Base-by-base conservation (phyloP, 106 monocot genomes). In the Acorus calamus region DNA sequence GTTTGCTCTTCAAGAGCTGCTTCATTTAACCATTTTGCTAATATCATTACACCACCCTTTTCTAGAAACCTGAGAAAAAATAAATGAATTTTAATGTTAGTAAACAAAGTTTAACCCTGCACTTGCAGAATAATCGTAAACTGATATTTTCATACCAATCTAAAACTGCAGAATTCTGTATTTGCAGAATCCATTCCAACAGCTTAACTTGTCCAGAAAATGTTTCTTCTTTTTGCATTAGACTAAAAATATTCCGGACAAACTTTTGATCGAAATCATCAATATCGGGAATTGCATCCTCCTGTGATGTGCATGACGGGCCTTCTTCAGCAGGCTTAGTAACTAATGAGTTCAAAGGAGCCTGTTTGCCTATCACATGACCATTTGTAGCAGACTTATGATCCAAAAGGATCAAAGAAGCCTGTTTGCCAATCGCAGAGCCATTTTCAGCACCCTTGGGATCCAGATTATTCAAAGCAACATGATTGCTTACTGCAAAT, bases 1-100 rank as follows among this genome's bases (percentile, higher is more conserved):
- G 92, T 92, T 68, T 98, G 98, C 63, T 98, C 98, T 80, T 98
- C 98, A 74, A 63, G 11, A 57, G 85, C 81, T 62, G 92, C 87
- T 64, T 98, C 61, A 49, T 66, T 83, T 59, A 98, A 69, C 98
- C 98, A 98, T 60, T 65, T 66, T 47, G 92, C 78, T 55, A 98
- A 54, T 77, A 98, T 92, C 7, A 66, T 47, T 50, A 83, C 57
- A 67, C 92, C 88, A 65, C 85, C 92, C 76, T 83, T 88, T 8
- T 82, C 78, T 65, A 83, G 59, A 68, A 98, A 98, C 92, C 98
- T 98, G 55, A 81, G 60, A 60, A 12, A 0, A 58, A 62, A 42
- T 56, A 70, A 62, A 74, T 43, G 41, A 12, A 7, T 11, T 12
- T 49, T 42, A 6, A 11, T 44, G 73, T 68, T 49, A 59, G 42